Base-by-base conservation (phyloP, 768 basidiomycete genomes). In the Antrodiella citrinella region DNA sequence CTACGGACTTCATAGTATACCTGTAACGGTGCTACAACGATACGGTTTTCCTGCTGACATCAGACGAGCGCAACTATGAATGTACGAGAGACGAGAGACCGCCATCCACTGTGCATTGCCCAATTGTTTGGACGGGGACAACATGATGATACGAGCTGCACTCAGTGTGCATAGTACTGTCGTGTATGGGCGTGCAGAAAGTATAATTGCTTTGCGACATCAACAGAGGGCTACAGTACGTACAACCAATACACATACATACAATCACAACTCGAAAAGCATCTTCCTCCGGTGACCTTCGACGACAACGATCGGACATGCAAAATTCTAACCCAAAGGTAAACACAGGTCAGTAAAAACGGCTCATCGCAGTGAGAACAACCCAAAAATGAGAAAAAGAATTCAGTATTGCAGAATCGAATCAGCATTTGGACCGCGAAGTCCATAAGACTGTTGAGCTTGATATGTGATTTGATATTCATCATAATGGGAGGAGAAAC, bases 391-490 rank as follows among this genome's bases (percentile, higher is more conserved):
- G 10, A 20, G 15, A 26, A 49, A 22, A 41, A 54, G 19, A 23
- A 26, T 47, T 73, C 72, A 72, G 72, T 67, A 73, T 71, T 72
- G 71, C 69, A 72, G 72, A 64, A 59, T 50, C 26, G 24, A 53
- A 52, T 73, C 71, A 69, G 69, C 70, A 73, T 52, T 45, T 70
- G 71, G 68, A 69, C 59, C n/a, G n/a, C 26, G 12, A 40, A 12
- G 63, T 61, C 65, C 70, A 71, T 72, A 59, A 66, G 71, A 72
- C 70, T 72, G 71, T 72, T 72, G 71, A 72, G 71, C 69, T 73
- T 72, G 71, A 70, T 59, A 69, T 70, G 67, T 69, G 68, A 67
- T 63, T 40, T 63, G 51, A 56, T 52, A 43, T 62, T 72, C 72
- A 72, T 72, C 71, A 68, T 57, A 40, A n/a, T n/a, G n/a, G n/a